Evolutionary conservation across 169 alveolate genomes (phyloP).

Genomic region (Plasmodium relictum): DNA sequence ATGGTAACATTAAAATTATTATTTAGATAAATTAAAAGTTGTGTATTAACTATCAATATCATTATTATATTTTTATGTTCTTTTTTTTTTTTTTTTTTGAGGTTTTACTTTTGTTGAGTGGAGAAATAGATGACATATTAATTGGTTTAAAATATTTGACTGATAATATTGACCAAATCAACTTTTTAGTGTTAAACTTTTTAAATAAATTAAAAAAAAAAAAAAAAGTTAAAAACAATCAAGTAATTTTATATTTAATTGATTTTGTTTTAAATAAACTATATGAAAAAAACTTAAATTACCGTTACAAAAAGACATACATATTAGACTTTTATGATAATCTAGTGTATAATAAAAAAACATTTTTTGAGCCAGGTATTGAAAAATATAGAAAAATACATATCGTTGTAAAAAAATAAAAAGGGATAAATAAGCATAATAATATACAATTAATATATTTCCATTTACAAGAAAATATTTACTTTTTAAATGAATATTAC

Average conservation of each 20-base stretch:
- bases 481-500: background rate
- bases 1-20: constrained; percentile 8
- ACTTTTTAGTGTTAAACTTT: constrained; percentile 29
- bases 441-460: constrained; percentile 4
- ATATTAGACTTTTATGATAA: constrained; percentile 59
- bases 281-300: constrained; percentile 42
- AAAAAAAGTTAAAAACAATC: constrained; percentile 24
- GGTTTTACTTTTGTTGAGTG: constrained; percentile 43
- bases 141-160: constrained; percentile 41
- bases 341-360: constrained; percentile 13
- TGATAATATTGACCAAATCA: constrained; percentile 33
- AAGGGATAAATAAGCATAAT: background rate
- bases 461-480: background rate
- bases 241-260: constrained; percentile 37
- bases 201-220: constrained; percentile 43
- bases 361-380: constrained; percentile 73
- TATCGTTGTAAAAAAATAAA: background rate
- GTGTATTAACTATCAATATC: no score
- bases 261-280: constrained; percentile 35
- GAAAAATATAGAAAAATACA: background rate
- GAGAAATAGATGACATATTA: constrained; percentile 42
- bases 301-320: constrained; percentile 12
- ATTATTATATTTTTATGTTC: background rate
- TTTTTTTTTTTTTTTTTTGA: constrained; percentile 15
- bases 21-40: background rate